phyloP scores from a whole-genome alignment of 768 basidiomycete genomes.

The Gautieria morchelliformis region DNA sequence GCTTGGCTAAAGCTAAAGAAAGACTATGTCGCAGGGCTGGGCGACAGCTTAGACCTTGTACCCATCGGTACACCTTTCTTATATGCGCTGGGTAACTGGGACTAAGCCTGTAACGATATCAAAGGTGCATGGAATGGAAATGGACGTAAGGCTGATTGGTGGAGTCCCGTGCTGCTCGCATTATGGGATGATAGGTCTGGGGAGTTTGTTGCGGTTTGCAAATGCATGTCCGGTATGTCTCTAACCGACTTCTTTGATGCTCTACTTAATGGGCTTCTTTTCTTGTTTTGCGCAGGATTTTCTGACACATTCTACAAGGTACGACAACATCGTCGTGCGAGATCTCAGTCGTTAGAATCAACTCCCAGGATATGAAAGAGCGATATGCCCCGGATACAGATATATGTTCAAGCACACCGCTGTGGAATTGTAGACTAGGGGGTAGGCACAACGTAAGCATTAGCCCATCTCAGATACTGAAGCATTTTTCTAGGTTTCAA shows the following conservation, averaged over 20 bases:
- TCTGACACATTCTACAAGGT: constrained; percentile 77
- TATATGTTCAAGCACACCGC: constrained; percentile 39
- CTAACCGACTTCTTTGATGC: neutral
- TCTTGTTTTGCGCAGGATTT: constrained; percentile 44
- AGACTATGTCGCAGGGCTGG: constrained; percentile 75
- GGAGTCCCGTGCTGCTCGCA: constrained; percentile 81
- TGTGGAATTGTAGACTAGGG: constrained; percentile 57
- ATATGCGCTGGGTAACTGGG: constrained; percentile 19
- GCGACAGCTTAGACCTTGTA: constrained; percentile 66
- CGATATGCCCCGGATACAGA: constrained; percentile 55
- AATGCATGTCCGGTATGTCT: constrained; percentile 71
- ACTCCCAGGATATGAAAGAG: constrained; percentile 46
- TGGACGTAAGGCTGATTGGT: constrained; percentile 86
- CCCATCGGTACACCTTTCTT: constrained; percentile 39
- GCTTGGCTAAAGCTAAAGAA: constrained; percentile 92
- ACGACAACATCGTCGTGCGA: constrained; percentile 1
- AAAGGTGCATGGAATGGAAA: constrained; percentile 79
- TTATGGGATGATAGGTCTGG: constrained; percentile 58
- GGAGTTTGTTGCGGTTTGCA: constrained; percentile 68
- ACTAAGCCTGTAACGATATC: constrained; percentile 30
- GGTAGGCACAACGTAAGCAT: constrained; percentile 30
- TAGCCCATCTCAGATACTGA: neutral
- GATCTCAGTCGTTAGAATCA: constrained; percentile 5
- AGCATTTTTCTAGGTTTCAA: constrained; percentile 36
- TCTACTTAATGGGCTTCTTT: constrained; percentile 1